A percentile compares a stretch with the other conserved stretches of the same genome.
phyloP scores from a whole-genome alignment of 345 rosid species.

The Melaleuca quinquenervia region DNA sequence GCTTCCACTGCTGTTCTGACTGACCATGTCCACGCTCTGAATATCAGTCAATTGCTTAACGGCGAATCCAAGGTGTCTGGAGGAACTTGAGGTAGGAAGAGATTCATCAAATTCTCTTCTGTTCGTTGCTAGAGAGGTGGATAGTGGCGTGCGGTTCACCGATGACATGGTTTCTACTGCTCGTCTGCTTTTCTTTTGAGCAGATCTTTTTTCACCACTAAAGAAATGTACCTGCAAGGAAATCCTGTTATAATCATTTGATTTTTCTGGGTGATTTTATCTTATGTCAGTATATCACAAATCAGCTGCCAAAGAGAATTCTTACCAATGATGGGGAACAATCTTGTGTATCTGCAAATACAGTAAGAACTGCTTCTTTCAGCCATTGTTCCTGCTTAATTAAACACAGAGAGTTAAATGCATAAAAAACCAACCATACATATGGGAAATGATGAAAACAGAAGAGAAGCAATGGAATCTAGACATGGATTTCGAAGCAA shows the following conservation, averaged over 20 bases:
- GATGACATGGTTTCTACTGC: constrained; percentile 15
- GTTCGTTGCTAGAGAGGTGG: constrained; percentile 29
- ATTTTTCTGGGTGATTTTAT: neutral
- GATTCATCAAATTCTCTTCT: constrained; percentile 33
- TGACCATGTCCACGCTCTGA: constrained; percentile 30
- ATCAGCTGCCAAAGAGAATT: neutral
- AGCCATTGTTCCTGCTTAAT: constrained; percentile 76
- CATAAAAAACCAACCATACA: neutral
- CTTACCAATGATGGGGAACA: constrained; percentile 85
- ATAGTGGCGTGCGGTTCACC: constrained; percentile 43
- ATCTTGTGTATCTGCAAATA: constrained; percentile 75
- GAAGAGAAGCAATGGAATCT: neutral
- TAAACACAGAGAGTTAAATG: neutral
- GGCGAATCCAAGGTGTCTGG: constrained; percentile 54
- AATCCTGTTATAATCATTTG: neutral
- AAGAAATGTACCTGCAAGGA: constrained; percentile 55
- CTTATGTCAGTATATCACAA: neutral
- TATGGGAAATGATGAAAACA: neutral
- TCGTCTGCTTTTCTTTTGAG: constrained; percentile 31
- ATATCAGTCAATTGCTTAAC: constrained; percentile 66
- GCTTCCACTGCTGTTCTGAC: constrained; percentile 33
- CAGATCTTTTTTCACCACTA: constrained; percentile 42
- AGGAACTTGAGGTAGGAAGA: constrained; percentile 28
- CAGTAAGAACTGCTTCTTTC: constrained; percentile 63
- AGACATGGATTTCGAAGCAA: neutral